A percentile compares a stretch with the other conserved stretches of the same genome.
phyloP scores from a whole-genome alignment of 176 grass and related monocot genomes.

The Zoysia pacifica region DNA sequence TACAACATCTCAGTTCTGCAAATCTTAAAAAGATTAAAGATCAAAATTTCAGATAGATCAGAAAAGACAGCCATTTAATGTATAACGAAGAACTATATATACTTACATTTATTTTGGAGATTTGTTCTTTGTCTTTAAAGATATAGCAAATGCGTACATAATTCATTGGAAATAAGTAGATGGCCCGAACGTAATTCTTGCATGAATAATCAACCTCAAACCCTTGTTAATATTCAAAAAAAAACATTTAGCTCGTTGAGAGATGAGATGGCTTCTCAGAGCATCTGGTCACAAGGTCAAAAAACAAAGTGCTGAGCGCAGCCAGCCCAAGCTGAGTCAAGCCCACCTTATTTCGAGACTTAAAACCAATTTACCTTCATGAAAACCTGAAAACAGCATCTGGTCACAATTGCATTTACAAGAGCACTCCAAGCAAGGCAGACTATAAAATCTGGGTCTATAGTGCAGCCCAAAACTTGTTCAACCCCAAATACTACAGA shows the following conservation, averaged over 20 bases:
- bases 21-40: background rate
- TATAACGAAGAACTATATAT: background rate
- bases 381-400: conserved; percentile 12
- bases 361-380: background rate
- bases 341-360: background rate
- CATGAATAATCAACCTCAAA: background rate
- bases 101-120: background rate
- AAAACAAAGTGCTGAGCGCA: background rate
- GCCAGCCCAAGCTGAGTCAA: background rate
- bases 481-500: background rate
- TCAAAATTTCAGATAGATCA: background rate
- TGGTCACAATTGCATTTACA: background rate
- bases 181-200: background rate
- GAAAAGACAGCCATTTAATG: background rate
- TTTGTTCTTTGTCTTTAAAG: background rate
- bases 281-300: background rate
- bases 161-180: background rate
- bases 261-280: background rate
- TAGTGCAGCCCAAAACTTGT: conserved; percentile 1
- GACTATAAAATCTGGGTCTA: background rate
- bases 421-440: background rate
- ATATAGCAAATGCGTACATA: background rate
- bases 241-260: background rate
- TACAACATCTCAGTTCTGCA: background rate
- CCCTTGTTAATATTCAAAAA: background rate